These are phyloP conservation scores for Dictyostelium citrinum DNA, from an alignment of 78 protist species.

Conservation along the genomic window DNA sequence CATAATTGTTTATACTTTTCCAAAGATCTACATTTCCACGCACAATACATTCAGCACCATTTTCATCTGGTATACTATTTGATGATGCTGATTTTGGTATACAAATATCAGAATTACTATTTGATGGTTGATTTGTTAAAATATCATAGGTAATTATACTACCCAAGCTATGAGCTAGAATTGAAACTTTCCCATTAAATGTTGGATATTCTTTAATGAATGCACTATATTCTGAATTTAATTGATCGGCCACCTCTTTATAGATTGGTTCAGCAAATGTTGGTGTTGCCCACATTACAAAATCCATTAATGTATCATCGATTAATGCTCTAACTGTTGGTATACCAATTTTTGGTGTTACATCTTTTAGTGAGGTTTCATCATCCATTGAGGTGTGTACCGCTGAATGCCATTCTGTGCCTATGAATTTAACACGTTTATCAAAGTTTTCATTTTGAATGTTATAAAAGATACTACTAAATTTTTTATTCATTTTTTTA, in stretches of 20 bases:
- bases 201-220: slow-evolving; percentile 33
- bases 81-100: not conserved
- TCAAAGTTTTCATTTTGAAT: not conserved
- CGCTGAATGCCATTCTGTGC: slow-evolving; percentile 60
- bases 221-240: not conserved
- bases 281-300: slow-evolving; percentile 49
- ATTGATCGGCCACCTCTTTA: slow-evolving; percentile 39
- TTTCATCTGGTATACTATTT: not conserved
- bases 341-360: slow-evolving; percentile 20
- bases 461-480: slow-evolving; percentile 1
- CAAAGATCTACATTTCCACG: slow-evolving; percentile 21
- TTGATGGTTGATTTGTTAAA: slow-evolving; percentile 17
- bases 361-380: not conserved
- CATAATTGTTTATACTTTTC: not conserved
- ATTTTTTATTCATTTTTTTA: not conserved
- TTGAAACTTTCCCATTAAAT: slow-evolving; percentile 45
- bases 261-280: slow-evolving; percentile 47
- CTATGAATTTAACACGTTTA: slow-evolving; percentile 19
- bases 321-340: not conserved
- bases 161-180: slow-evolving; percentile 43
- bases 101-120: not conserved
- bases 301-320: slow-evolving; percentile 33
- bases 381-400: slow-evolving; percentile 5
- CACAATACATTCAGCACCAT: not conserved
- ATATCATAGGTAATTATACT: slow-evolving; percentile 34